Conservation (phyloP, 805 yeast genomes). For the Metschnikowia similis region DNA sequence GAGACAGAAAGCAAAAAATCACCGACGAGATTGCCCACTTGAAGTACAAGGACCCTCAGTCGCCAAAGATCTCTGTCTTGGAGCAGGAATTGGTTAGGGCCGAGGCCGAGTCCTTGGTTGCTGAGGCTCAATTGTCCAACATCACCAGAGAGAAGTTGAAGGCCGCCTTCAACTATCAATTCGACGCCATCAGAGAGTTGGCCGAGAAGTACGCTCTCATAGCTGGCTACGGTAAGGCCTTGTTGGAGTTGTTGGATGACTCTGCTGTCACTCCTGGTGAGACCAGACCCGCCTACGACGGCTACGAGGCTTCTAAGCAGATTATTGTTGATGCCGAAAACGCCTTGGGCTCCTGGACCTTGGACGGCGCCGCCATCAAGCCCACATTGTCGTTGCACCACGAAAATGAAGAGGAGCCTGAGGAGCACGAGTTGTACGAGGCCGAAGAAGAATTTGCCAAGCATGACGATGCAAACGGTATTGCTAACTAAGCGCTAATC, state of each 20-base stretch:
- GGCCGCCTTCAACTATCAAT: slow-evolving; percentile 96
- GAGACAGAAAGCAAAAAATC: slow-evolving; percentile 96
- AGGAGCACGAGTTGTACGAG: slow-evolving; percentile 40
- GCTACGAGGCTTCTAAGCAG: slow-evolving; percentile 97
- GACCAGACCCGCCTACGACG: slow-evolving; percentile 96
- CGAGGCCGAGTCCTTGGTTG: slow-evolving; percentile 97
- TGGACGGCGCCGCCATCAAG: slow-evolving; percentile 91
- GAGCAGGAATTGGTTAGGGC: slow-evolving; percentile 99
- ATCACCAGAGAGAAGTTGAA: slow-evolving; percentile 97
- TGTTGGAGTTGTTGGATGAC: slow-evolving; percentile 92
- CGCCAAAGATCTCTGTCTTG: slow-evolving; percentile 89
- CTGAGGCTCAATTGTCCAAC: slow-evolving; percentile 97
- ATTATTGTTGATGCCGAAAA: slow-evolving; percentile 95
- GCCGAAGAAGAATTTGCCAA: slow-evolving; percentile 54
- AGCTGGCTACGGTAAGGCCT: slow-evolving; percentile 98
- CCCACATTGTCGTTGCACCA: slow-evolving; percentile 82
- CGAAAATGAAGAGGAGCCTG: slow-evolving; percentile 47
- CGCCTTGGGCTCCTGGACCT: slow-evolving; percentile 94
- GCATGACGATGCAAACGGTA: slow-evolving; percentile 26
- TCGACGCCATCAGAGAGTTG: slow-evolving; percentile 90
- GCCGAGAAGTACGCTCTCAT: slow-evolving; percentile 94
- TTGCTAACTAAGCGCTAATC: slow-evolving; percentile 16
- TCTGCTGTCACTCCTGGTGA: slow-evolving; percentile 99
- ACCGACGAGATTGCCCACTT: slow-evolving; percentile 96
- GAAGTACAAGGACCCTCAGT: slow-evolving; percentile 97